Evolutionary conservation across 169 alveolate species (phyloP).

Genomic region (Besnoitia besnoiti): DNA sequence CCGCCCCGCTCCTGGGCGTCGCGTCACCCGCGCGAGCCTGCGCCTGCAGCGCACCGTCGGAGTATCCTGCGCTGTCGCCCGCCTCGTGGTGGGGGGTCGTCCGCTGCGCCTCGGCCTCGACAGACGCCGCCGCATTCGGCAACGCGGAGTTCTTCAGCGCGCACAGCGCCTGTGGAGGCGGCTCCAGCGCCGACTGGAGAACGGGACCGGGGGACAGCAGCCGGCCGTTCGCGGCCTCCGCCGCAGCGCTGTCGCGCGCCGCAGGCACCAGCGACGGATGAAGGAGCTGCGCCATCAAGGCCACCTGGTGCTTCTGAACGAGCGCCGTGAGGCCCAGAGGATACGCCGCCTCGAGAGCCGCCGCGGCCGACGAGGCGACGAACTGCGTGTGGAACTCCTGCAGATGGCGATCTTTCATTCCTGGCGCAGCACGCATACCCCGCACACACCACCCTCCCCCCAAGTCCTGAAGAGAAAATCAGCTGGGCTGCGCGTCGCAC

Average conservation of each 20-base stretch:
- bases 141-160: too few species aligned
- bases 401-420: conserved; percentile 8
- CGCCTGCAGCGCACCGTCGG: too few species aligned
- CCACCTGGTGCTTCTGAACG: neutral
- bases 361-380: neutral
- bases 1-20: too few species aligned
- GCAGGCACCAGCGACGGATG: neutral
- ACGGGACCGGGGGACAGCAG: neutral
- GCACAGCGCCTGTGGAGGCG: neutral
- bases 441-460: too few species aligned
- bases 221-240: neutral
- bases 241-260: neutral
- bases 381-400: conserved; percentile 19
- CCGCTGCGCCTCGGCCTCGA: too few species aligned
- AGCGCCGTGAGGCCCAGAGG: conserved; percentile 28
- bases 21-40: too few species aligned
- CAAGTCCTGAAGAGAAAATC: too few species aligned
- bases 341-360: conserved; percentile 27
- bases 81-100: too few species aligned
- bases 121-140: too few species aligned
- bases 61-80: too few species aligned
- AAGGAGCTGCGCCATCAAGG: neutral
- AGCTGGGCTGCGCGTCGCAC: too few species aligned
- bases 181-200: neutral
- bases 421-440: too few species aligned